Percentiles rank a stretch among this genome's conserved stretches.
Evolutionary conservation across 2,329 filamentous ascomycete species (phyloP).

Genomic region (Didymellaceae sp.): DNA sequence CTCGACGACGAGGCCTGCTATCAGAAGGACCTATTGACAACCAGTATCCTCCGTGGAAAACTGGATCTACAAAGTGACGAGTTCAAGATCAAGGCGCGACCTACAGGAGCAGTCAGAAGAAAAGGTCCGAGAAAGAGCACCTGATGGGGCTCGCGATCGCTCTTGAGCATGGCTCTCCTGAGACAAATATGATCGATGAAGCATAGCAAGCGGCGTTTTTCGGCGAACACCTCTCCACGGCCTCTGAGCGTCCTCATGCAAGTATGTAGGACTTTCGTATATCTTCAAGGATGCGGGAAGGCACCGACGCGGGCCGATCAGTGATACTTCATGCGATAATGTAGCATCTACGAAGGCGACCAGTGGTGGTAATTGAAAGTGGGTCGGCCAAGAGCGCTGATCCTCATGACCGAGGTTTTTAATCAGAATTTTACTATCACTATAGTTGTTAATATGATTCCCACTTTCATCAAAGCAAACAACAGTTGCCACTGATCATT

Average conservation of each 20-base stretch:
- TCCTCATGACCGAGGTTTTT: no score
- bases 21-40: conserved; percentile 52
- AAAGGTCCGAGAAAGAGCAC: conserved; percentile 25
- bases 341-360: no score
- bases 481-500: conserved; percentile 23
- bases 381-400: no score
- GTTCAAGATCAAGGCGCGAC: conserved; percentile 38
- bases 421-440: no score
- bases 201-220: conserved; percentile 16
- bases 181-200: conserved; percentile 1
- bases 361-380: no score
- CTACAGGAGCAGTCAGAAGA: conserved; percentile 18
- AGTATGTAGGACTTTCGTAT: no score
- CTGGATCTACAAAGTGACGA: conserved; percentile 51
- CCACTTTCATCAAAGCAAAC: conserved; percentile 24
- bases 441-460: background rate
- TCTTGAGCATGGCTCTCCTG: background rate
- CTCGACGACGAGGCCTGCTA: conserved; percentile 47
- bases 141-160: background rate
- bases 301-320: no score
- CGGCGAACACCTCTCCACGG: background rate
- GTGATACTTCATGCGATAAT: no score
- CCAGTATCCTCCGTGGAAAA: conserved; percentile 52
- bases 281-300: no score
- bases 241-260: background rate